Conservation (phyloP, 768 basidiomycete genomes). For the Sporobolomyces phaffii region DNA sequence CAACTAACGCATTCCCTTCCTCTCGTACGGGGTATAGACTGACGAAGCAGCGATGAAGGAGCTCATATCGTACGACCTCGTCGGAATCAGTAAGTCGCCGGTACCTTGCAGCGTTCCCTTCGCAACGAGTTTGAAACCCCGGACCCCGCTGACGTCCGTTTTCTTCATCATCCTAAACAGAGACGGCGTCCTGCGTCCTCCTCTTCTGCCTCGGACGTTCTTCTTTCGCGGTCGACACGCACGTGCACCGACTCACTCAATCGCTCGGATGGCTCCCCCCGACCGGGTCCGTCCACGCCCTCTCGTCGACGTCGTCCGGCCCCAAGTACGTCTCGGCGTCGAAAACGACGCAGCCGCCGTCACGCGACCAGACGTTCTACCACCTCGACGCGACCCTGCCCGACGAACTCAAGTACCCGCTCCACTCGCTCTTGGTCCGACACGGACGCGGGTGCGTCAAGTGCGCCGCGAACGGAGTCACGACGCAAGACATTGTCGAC, state of each 20-base stretch:
- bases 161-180: too few species aligned
- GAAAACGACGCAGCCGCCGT: slow-evolving; percentile 21
- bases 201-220: slow-evolving; percentile 41
- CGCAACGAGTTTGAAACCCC: too few species aligned
- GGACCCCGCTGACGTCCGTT: too few species aligned
- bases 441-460: slow-evolving; percentile 40
- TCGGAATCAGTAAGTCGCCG: slow-evolving; percentile 34
- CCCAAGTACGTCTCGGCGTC: slow-evolving; percentile 10
- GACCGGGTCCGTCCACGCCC: slow-evolving; percentile 23
- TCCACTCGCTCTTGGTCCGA: slow-evolving; percentile 39
- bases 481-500: slow-evolving; percentile 27
- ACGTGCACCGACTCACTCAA: slow-evolving; percentile 40
- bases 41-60: slow-evolving; percentile 40
- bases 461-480: slow-evolving; percentile 40
- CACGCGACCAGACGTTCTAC: slow-evolving; percentile 20
- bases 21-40: too few species aligned
- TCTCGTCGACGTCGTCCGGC: slow-evolving; percentile 3
- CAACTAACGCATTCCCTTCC: too few species aligned
- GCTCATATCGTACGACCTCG: slow-evolving; percentile 37
- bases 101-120: background rate
- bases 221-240: slow-evolving; percentile 43
- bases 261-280: slow-evolving; percentile 40
- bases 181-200: slow-evolving; percentile 39
- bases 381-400: slow-evolving; percentile 37
- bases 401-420: slow-evolving; percentile 34